Conservation (phyloP, 164 flowering plant genomes). For the Nymphaea colorata region DNA sequence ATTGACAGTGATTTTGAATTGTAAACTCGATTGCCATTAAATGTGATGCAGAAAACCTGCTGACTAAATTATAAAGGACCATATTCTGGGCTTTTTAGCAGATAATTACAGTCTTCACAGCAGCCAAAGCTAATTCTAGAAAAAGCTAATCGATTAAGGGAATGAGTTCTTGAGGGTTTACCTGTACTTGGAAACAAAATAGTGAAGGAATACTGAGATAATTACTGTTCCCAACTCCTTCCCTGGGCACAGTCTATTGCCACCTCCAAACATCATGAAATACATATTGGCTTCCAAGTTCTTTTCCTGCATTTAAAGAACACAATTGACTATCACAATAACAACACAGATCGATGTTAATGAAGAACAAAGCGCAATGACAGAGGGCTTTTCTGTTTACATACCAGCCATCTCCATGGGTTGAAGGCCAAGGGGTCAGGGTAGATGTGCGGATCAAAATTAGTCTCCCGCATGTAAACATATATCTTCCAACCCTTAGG, state of each 20-base stretch:
- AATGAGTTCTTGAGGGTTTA: slow-evolving; percentile 3
- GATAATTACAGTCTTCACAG: background rate
- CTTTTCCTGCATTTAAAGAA: slow-evolving; percentile 37
- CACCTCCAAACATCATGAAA: slow-evolving; percentile 73
- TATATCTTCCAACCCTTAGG: slow-evolving; percentile 56
- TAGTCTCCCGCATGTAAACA: slow-evolving; percentile 37
- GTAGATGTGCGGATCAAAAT: slow-evolving; percentile 35
- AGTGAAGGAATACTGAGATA: slow-evolving; percentile 71
- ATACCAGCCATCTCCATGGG: slow-evolving; percentile 61
- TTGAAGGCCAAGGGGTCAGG: slow-evolving; percentile 38
- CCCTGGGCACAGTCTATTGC: slow-evolving; percentile 80
- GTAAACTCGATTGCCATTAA: background rate
- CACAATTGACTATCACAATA: background rate
- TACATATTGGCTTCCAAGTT: slow-evolving; percentile 47
- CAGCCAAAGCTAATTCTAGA: too few species aligned
- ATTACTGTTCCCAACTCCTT: slow-evolving; percentile 77
- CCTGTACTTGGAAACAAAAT: slow-evolving; percentile 84
- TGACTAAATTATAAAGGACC: background rate
- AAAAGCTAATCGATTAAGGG: too few species aligned
- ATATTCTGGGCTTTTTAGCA: background rate
- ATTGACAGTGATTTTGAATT: background rate
- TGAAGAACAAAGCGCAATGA: background rate
- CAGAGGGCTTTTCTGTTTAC: background rate
- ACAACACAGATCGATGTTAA: background rate
- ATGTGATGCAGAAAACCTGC: background rate